Percentiles rank a stretch among this genome's conserved stretches.
Conservation (phyloP, 805 yeast species). For the Cyberlindnera mycetangii region DNA sequence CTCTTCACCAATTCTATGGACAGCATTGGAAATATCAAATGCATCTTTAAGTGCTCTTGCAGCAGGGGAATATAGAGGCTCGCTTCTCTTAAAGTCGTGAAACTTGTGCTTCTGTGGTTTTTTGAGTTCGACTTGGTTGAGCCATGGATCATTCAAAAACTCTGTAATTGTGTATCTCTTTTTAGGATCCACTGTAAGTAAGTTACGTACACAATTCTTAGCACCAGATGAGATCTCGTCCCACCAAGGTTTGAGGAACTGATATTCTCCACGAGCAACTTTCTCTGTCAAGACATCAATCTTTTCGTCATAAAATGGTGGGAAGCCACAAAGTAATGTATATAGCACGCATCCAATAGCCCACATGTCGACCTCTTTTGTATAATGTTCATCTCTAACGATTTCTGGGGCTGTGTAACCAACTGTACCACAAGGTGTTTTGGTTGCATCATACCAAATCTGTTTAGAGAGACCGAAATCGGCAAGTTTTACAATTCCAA, state of each 20-base stretch:
- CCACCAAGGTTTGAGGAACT: slow-evolving; percentile 86
- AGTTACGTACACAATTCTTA: slow-evolving; percentile 60
- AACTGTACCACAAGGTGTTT: slow-evolving; percentile 98
- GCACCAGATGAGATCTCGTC: slow-evolving; percentile 75
- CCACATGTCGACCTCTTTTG: slow-evolving; percentile 98
- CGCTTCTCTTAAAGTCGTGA: slow-evolving; percentile 25
- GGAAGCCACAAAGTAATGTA: slow-evolving; percentile 91
- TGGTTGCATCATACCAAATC: slow-evolving; percentile 72
- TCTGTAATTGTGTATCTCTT: slow-evolving; percentile 67
- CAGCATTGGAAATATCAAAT: slow-evolving; percentile 82
- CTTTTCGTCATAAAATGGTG: slow-evolving; percentile 67
- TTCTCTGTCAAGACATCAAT: slow-evolving; percentile 67
- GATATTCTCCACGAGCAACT: slow-evolving; percentile 67
- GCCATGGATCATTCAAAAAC: slow-evolving; percentile 72
- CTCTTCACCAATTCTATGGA: slow-evolving; percentile 52
- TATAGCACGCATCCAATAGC: slow-evolving; percentile 95
- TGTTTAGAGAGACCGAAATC: slow-evolving; percentile 95
- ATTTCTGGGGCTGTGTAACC: slow-evolving; percentile 99
- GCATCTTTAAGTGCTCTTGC: slow-evolving; percentile 83
- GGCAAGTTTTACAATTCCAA: slow-evolving; percentile 86
- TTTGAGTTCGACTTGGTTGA: slow-evolving; percentile 28
- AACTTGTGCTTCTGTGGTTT: slow-evolving; percentile 21
- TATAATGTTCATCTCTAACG: slow-evolving; percentile 87
- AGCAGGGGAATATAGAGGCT: slow-evolving; percentile 56
- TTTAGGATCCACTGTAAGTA: slow-evolving; percentile 67